Base-by-base conservation (phyloP, 352 stramenopile genomes). In the Aphanomyces astaci region DNA sequence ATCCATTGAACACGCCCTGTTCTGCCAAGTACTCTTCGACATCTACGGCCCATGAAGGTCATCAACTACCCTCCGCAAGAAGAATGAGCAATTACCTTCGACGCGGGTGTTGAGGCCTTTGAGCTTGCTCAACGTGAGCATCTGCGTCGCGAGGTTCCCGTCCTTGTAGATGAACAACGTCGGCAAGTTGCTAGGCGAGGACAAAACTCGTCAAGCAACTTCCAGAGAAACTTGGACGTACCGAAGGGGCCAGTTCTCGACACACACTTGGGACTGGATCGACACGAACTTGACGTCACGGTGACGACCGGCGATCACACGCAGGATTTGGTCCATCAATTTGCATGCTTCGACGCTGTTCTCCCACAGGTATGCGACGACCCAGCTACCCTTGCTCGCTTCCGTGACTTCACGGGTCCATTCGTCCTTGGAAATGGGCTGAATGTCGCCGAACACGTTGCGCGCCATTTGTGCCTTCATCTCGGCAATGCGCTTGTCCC, bases 121-220 rank as follows among this genome's bases (percentile, higher is more conserved):
- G 36, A 97, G 80, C 73, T 95, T 92, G 65, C 81, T 86, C 55
- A 96, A 89, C 43, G 86, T 80, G 45, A 97, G 74, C 46, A 97
- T 72, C 72, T 98, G 90, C 69, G 91, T 95, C 78, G 90, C 77
- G 22, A 98, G 80, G 24, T 77, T 71, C 11, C 89, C 88, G 60
- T 97, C 87, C 64, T 92, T 77, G 78, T 98, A 97, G 78, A 97
- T 89, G 73, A 98, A 97, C 31, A 98, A 78, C 51, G 90, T 96
- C 30, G 92, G 92, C 71, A 94, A 90, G 78, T 97, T 97, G 54
- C 77, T 83, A 53, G 7, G 24, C 65, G 22, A 0, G 17, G 30
- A 39, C 5, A 28, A 19, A 46, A n/a, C n/a, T n/a, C n/a, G n/a
- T n/a, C n/a, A n/a, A n/a, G n/a, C n/a, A n/a, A n/a, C n/a, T n/a